Conservation (phyloP, 169 alveolate species). For the Plasmodium vivax region DNA sequence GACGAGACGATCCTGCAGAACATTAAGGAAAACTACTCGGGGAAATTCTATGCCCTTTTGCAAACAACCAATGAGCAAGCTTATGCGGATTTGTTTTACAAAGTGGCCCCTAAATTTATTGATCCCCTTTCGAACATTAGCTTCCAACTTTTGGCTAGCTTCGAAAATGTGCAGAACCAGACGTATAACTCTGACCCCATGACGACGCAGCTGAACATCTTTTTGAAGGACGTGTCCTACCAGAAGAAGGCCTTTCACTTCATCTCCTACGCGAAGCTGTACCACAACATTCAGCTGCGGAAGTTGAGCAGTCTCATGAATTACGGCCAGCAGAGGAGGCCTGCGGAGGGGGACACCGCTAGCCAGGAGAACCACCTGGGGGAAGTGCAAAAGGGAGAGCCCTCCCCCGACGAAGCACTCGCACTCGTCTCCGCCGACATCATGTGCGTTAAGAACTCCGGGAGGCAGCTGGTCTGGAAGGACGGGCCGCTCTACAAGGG, state of each 20-base stretch:
- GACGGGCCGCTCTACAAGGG: slow-evolving; percentile 80
- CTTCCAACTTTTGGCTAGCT: slow-evolving; percentile 65
- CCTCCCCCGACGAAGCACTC: background rate
- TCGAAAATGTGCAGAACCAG: slow-evolving; percentile 69
- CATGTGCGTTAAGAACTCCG: slow-evolving; percentile 82
- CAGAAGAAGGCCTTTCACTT: slow-evolving; percentile 84
- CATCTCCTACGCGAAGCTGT: slow-evolving; percentile 85
- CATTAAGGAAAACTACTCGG: slow-evolving; percentile 86
- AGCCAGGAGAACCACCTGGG: background rate
- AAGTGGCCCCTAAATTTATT: slow-evolving; percentile 88
- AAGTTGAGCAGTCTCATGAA: slow-evolving; percentile 82
- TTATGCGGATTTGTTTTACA: slow-evolving; percentile 81
- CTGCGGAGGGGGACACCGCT: background rate
- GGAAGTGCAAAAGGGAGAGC: slow-evolving; percentile 32
- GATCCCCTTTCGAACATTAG: slow-evolving; percentile 79
- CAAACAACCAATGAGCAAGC: slow-evolving; percentile 86
- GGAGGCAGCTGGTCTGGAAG: slow-evolving; percentile 80
- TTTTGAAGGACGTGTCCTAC: slow-evolving; percentile 81
- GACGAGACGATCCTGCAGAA: slow-evolving; percentile 86
- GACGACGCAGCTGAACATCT: slow-evolving; percentile 78
- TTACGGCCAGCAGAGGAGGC: background rate
- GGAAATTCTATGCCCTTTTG: slow-evolving; percentile 82
- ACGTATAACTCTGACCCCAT: slow-evolving; percentile 78
- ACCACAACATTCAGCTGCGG: slow-evolving; percentile 82
- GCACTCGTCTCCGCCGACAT: slow-evolving; percentile 79